phyloP scores from a whole-genome alignment of 176 grass and related monocot species.

The Dactylis glomerata region DNA sequence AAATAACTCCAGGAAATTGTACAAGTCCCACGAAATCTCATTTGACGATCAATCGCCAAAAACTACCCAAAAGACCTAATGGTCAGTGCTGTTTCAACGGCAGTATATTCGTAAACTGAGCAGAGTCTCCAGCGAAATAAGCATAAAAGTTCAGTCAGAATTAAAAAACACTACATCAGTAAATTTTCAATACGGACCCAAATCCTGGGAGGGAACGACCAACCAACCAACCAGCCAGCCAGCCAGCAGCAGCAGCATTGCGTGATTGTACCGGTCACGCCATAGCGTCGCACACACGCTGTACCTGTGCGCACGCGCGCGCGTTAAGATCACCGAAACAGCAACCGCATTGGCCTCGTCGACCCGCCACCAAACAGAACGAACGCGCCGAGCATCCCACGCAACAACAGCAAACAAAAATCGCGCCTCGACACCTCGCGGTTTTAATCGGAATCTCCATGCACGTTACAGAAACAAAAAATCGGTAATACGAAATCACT shows the following conservation, averaged over 20 bases:
- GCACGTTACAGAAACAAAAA: neutral
- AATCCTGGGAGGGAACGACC: neutral
- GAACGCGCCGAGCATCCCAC: neutral
- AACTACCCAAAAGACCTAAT: neutral
- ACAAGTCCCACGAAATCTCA: neutral
- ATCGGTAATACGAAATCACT: neutral
- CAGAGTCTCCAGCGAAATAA: neutral
- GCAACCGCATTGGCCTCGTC: constrained; percentile 16
- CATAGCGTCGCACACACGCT: neutral
- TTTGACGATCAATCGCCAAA: neutral
- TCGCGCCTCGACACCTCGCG: neutral
- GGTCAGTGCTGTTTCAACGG: neutral
- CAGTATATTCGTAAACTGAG: neutral
- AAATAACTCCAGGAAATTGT: neutral
- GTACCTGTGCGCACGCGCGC: neutral
- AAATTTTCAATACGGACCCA: neutral
- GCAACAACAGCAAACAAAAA: neutral
- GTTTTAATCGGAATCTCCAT: neutral
- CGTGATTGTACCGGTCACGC: neutral
- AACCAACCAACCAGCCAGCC: neutral
- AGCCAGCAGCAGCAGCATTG: neutral
- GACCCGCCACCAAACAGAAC: neutral
- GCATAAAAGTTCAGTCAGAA: neutral
- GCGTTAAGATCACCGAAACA: neutral
- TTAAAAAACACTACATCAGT: neutral